Base-by-base conservation (phyloP, 164 flowering plant species). In the Sedum album region DNA sequence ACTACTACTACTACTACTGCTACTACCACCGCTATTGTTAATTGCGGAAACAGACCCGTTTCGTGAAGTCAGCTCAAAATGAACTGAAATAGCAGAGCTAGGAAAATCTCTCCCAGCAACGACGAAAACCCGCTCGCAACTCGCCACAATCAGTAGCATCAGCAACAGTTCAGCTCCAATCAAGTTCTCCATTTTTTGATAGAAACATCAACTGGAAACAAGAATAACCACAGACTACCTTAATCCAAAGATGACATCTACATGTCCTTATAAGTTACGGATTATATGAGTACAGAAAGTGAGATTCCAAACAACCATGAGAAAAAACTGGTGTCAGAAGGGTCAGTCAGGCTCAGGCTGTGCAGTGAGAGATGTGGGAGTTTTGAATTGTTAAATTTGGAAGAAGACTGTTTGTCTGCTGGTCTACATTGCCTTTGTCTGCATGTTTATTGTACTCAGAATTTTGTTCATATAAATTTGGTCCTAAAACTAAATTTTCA, bases 371-470 rank as follows among this genome's bases (percentile, higher is more conserved):
- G 26, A 17, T 44, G 62, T 26, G 62, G 62, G 31, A 57, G 62
- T 57, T 57, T 44, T 57, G 62, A 57, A 57, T 57, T 26, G 62
- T 57, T 51, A 51, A 51, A 51, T 51, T 57, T 28, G 62, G 62
- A 57, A 57, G 33, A 57, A 28, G 62, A 57, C 26, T 57, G 62
- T 57, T 57, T 57, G 62, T 57, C 62, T 57, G 61, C 61, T 55
- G 25, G 61, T 55, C 61, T 55, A 25, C 26, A 57, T 57, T 57
- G 62, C 62, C n/a, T 57, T 57, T 57, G 62, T 57, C 62, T 57
- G 20, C 62, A 57, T 26, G 62, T 28, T 57, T 28, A 28, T 28
- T 55, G 60, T 30, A 55, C 33, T 57, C 62, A 57, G 62, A 57
- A 57, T 57, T 44, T 13, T 57, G 62, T 57, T 28, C 62, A 57